Base-by-base conservation (phyloP, 2,329 filamentous ascomycete genomes). In the Acephala macrosclerotiorum region DNA sequence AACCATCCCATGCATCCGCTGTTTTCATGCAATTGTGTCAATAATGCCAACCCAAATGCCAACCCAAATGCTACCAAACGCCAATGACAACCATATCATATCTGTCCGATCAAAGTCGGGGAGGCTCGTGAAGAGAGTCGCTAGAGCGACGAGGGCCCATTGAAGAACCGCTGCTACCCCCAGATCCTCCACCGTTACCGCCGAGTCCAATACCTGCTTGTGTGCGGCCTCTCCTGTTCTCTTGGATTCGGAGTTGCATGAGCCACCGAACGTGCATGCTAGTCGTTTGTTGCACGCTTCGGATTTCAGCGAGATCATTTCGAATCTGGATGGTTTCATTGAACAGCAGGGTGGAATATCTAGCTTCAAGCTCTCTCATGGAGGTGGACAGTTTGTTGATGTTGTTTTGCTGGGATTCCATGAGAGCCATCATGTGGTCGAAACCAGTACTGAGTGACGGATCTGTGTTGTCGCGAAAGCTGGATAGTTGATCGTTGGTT, bases 311-410 rank as follows among this genome's bases (percentile, higher is more conserved):
- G n/a, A 89, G 81, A 75, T 89, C 85, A 65, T 89, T 86, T 64
- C 87, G 86, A 66, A 89, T 83, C 8, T 84, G 86, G 72, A 87
- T 82, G 5, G 86, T 84, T 74, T 89, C 85, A 70, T 88, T 89
- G 72, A 89, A 81, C 9, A 87, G 81, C 81, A 86, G 84, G 76
- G 88, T 84, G 36, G 83, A 86, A 72, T 89, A 86, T 58, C 85
- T 83, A 3, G 84, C 84, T 72, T 89, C 87, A 58, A 88, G 80
- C 65, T 88, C 86, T 22, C 83, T 84, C 42, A 89, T 72, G 49
- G 83, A 83, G 63, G 86, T 83, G 59, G 86, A 84, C 2, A 89
- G 76, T 58, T 86, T 83, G 70, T 87, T 85, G 49, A 89, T 83
- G 76, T 80, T 85, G 74, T 74, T 82, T 71, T 88, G 85, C 69